Evolutionary conservation across 2,329 filamentous ascomycete species (phyloP).

Genomic region (Amauroascus niger): DNA sequence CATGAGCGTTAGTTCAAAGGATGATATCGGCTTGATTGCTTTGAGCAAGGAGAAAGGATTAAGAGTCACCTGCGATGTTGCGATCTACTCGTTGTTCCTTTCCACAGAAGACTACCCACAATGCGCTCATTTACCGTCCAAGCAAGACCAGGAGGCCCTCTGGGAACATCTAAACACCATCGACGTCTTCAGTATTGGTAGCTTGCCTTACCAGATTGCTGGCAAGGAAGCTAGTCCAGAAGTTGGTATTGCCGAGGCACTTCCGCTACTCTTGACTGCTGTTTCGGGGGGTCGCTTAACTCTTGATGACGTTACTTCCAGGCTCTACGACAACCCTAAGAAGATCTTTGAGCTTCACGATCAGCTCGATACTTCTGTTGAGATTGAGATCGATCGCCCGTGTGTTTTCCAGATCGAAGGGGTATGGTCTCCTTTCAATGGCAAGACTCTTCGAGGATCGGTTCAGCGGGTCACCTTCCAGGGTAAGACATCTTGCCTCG

Average conservation of each 20-base stretch:
- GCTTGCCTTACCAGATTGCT: slow-evolving; percentile 66
- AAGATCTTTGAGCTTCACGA: slow-evolving; percentile 75
- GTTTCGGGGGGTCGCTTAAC: slow-evolving; percentile 64
- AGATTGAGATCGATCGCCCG: slow-evolving; percentile 65
- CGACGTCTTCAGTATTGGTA: slow-evolving; percentile 70
- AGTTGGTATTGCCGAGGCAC: slow-evolving; percentile 60
- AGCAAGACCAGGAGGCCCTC: slow-evolving; percentile 59
- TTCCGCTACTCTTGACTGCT: slow-evolving; percentile 66
- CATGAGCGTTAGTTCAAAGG: slow-evolving; percentile 69
- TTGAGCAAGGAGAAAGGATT: slow-evolving; percentile 73
- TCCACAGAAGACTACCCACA: slow-evolving; percentile 60
- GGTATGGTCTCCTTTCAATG: slow-evolving; percentile 62
- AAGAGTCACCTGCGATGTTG: slow-evolving; percentile 71
- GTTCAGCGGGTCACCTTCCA: slow-evolving; percentile 69
- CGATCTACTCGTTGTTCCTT: slow-evolving; percentile 68
- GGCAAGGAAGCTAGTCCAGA: slow-evolving; percentile 49
- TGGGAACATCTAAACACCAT: slow-evolving; percentile 66
- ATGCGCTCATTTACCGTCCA: slow-evolving; percentile 56
- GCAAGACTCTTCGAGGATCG: slow-evolving; percentile 57
- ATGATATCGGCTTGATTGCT: slow-evolving; percentile 67
- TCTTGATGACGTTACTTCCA: slow-evolving; percentile 60
- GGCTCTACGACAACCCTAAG: slow-evolving; percentile 69
- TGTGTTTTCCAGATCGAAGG: slow-evolving; percentile 47
- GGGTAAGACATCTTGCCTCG: slow-evolving; percentile 63
- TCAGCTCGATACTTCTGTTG: slow-evolving; percentile 61